Evolutionary conservation across 306 rosid species (phyloP).

Genomic region (Rosa persica): DNA sequence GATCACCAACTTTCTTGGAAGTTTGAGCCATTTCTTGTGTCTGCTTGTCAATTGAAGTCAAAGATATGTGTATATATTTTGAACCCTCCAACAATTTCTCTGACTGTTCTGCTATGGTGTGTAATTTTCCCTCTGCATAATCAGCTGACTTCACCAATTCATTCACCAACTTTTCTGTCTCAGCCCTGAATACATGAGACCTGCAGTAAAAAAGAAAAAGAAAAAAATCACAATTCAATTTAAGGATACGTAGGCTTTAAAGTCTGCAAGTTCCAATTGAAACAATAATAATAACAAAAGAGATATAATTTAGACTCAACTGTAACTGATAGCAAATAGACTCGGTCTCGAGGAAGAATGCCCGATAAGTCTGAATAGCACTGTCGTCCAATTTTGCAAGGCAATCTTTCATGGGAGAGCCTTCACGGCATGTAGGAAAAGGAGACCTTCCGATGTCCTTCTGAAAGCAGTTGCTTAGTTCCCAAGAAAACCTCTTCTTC

Average conservation of each 20-base stretch:
- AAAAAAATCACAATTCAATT: background rate
- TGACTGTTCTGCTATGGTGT: slow-evolving; percentile 47
- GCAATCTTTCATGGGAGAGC: slow-evolving; percentile 57
- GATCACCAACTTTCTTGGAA: slow-evolving; percentile 41
- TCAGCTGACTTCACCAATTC: slow-evolving; percentile 59
- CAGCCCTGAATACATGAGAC: slow-evolving; percentile 57
- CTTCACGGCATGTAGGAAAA: slow-evolving; percentile 49
- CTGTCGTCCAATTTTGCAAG: slow-evolving; percentile 42
- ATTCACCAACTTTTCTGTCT: slow-evolving; percentile 73
- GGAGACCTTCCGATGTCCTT: slow-evolving; percentile 28
- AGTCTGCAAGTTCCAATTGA: background rate
- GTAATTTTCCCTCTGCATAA: slow-evolving; percentile 62
- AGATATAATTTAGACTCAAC: slow-evolving; percentile 33
- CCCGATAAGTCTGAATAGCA: slow-evolving; percentile 58
- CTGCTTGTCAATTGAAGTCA: slow-evolving; percentile 38
- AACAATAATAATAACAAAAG: background rate
- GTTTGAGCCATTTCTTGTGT: slow-evolving; percentile 47
- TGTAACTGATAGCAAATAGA: slow-evolving; percentile 75
- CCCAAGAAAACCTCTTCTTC: slow-evolving; percentile 33
- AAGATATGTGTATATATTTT: slow-evolving; percentile 40
- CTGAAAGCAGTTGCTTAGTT: slow-evolving; percentile 26
- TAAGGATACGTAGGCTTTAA: background rate
- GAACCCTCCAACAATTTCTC: slow-evolving; percentile 48
- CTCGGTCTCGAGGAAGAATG: slow-evolving; percentile 78
- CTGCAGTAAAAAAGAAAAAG: slow-evolving; percentile 13